A percentile compares a stretch with the other conserved stretches of the same genome.
These are phyloP conservation scores for Pleurotus cornucopiae DNA, from an alignment of 768 basidiomycete species.

Conservation along the genomic window DNA sequence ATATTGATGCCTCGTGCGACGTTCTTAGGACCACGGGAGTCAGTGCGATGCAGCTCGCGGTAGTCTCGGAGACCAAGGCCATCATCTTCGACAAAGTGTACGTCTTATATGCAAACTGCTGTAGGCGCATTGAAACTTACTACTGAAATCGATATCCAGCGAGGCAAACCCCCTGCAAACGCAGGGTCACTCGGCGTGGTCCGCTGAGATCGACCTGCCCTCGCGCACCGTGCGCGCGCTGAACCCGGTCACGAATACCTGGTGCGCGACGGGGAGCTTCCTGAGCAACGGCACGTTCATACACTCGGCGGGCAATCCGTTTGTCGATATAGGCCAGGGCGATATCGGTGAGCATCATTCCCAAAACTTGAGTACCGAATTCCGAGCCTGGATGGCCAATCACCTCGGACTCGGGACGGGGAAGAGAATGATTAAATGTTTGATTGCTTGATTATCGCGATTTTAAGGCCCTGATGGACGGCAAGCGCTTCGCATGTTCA, in stretches of 20 bases:
- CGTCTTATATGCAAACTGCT: not conserved
- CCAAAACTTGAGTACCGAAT: too few relatives aligned
- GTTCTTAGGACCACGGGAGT: slow-evolving; percentile 18
- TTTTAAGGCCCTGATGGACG: slow-evolving; percentile 21
- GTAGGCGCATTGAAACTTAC: not conserved
- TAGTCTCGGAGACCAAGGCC: slow-evolving; percentile 18
- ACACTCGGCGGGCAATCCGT: slow-evolving; percentile 14
- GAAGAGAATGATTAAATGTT: too few relatives aligned
- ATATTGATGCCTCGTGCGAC: too few relatives aligned
- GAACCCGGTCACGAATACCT: slow-evolving; percentile 30
- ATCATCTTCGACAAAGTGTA: slow-evolving; percentile 22
- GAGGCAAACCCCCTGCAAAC: slow-evolving; percentile 34
- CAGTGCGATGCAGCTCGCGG: slow-evolving; percentile 18
- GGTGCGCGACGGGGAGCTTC: slow-evolving; percentile 38
- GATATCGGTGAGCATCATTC: not conserved
- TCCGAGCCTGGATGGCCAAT: too few relatives aligned
- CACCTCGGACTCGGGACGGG: too few relatives aligned
- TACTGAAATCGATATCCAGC: not conserved
- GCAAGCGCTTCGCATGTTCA: slow-evolving; percentile 32
- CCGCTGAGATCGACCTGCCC: slow-evolving; percentile 36
- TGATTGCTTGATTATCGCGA: not conserved
- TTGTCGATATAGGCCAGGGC: slow-evolving; percentile 11
- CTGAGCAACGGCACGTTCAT: slow-evolving; percentile 38
- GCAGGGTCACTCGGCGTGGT: slow-evolving; percentile 42
- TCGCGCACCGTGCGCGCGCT: slow-evolving; percentile 32